Conservation (phyloP, 352 stramenopile species). For the Globisporangium cederbergense region DNA sequence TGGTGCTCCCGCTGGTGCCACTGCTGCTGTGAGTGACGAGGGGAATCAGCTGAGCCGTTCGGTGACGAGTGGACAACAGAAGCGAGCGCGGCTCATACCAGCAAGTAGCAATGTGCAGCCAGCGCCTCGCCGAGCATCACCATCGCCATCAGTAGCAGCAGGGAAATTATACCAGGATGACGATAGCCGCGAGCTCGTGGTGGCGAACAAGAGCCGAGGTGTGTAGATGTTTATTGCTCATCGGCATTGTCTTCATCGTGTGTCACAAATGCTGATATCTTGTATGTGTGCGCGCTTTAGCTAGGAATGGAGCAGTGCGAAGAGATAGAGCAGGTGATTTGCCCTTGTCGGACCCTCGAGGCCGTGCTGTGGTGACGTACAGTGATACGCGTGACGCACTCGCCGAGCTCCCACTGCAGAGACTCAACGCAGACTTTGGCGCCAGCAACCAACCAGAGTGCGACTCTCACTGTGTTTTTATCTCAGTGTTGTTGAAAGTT, state of each 20-base stretch:
- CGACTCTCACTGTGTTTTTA: neutral
- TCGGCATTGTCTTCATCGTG: neutral
- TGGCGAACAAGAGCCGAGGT: constrained; percentile 4
- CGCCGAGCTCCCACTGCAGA: neutral
- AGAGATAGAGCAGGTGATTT: neutral
- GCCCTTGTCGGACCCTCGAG: neutral
- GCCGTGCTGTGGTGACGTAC: neutral
- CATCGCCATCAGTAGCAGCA: no score
- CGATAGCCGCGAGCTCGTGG: neutral
- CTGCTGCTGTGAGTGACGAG: neutral
- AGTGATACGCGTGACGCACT: neutral
- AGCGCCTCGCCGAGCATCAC: neutral
- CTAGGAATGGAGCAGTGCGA: neutral
- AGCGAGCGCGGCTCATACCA: constrained; percentile 10
- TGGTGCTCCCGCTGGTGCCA: no score
- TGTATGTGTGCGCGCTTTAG: neutral
- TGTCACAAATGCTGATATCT: neutral
- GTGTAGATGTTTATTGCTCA: neutral
- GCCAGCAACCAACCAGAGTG: neutral
- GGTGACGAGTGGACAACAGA: constrained; percentile 4
- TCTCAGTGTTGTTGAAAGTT: neutral
- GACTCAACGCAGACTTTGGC: constrained; percentile 13
- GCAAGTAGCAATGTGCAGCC: neutral
- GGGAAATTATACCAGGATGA: neutral
- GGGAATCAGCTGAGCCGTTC: neutral